These are phyloP conservation scores for Rhynchospora pubera DNA, from an alignment of 176 grass and related monocot genomes.

Conservation along the genomic window DNA sequence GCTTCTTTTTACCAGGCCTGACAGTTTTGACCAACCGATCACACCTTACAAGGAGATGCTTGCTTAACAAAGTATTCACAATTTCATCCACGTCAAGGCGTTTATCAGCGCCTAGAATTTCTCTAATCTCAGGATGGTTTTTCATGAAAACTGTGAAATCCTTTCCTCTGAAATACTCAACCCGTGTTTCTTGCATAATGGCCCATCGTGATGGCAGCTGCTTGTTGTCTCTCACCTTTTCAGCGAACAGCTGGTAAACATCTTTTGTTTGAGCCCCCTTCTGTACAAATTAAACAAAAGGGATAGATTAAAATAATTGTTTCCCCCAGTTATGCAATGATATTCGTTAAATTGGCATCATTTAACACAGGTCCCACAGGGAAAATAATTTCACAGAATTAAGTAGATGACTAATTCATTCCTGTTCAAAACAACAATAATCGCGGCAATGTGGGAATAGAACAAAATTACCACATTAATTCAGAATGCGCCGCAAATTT, in stretches of 20 bases:
- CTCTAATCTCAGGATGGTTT: slow-evolving; percentile 76
- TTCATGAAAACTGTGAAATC: slow-evolving; percentile 79
- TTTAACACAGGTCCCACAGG: background rate
- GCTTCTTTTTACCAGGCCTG: slow-evolving; percentile 93
- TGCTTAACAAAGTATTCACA: slow-evolving; percentile 63
- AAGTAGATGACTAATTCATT: background rate
- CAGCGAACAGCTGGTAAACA: slow-evolving; percentile 81
- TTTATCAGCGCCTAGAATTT: slow-evolving; percentile 75
- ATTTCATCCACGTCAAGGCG: slow-evolving; percentile 81
- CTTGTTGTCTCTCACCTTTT: slow-evolving; percentile 99
- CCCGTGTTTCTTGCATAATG: slow-evolving; percentile 97
- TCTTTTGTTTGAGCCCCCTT: slow-evolving; percentile 71
- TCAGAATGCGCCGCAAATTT: background rate
- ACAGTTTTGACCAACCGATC: slow-evolving; percentile 89
- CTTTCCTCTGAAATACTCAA: slow-evolving; percentile 98
- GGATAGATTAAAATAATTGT: background rate
- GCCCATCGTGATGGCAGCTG: slow-evolving; percentile 96
- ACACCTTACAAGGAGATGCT: slow-evolving; percentile 81
- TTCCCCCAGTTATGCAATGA: background rate
- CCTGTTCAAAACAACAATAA: background rate
- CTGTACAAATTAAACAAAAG: slow-evolving; percentile 26
- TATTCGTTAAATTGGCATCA: background rate
- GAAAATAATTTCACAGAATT: background rate
- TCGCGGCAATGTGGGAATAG: background rate
- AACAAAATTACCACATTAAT: background rate